A percentile compares a stretch with the other conserved stretches of the same genome.
These are phyloP conservation scores for Peniophora sp. DNA, from an alignment of 1,284 basidiomycete genomes.

Conservation along the genomic window DNA sequence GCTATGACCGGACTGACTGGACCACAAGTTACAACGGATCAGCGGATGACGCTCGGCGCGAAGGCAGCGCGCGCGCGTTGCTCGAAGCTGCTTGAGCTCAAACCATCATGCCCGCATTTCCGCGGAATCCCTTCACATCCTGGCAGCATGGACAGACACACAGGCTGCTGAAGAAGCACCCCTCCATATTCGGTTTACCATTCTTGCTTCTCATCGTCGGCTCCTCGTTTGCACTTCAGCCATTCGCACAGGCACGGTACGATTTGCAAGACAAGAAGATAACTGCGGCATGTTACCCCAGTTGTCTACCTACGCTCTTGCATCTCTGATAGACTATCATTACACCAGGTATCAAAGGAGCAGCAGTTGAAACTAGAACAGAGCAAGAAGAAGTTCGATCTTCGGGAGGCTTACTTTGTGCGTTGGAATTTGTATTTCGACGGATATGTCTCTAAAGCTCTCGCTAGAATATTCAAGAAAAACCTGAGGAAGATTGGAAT, in stretches of 20 bases:
- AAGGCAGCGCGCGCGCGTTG: no score
- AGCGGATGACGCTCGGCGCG: no score
- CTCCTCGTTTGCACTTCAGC: conserved; percentile 79
- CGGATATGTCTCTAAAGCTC: background rate
- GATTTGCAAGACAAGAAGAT: conserved; percentile 82
- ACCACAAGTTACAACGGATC: no score
- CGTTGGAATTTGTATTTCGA: conserved; percentile 25
- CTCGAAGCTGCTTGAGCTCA: no score
- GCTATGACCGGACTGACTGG: no score
- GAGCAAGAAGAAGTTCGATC: conserved; percentile 83
- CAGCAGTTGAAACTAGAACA: conserved; percentile 78
- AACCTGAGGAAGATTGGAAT: conserved; percentile 73
- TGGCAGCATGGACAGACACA: conserved; percentile 22
- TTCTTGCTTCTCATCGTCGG: conserved; percentile 83
- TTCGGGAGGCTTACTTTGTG: conserved; percentile 94
- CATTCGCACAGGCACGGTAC: conserved; percentile 87
- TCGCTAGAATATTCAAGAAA: conserved; percentile 57
- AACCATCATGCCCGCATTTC: no score
- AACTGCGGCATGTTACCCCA: conserved; percentile 43
- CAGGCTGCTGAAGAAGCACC: conserved; percentile 44
- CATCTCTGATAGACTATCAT: background rate
- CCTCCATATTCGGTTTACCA: conserved; percentile 76
- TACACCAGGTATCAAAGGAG: conserved; percentile 68
- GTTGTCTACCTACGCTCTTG: background rate
- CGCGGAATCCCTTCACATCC: no score